Percentiles rank a stretch among this genome's conserved stretches.
Evolutionary conservation across 768 basidiomycete genomes (phyloP).

Genomic region (Suillus plorans): DNA sequence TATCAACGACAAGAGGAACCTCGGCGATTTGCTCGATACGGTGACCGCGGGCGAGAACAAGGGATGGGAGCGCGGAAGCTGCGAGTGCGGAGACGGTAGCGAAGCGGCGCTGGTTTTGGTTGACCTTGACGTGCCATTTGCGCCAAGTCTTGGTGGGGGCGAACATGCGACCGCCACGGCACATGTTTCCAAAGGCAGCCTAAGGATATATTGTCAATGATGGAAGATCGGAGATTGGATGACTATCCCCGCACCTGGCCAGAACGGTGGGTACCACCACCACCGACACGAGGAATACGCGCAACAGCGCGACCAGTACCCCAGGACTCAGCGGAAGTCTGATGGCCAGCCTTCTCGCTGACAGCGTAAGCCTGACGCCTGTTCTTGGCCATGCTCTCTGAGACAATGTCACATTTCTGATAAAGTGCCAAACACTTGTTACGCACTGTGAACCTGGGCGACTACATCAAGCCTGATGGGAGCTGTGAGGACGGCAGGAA

Average conservation of each 20-base stretch:
- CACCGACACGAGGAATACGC: conserved; percentile 99
- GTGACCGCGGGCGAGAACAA: conserved; percentile 98
- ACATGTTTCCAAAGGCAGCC: conserved; percentile 99
- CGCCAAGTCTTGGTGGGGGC: conserved; percentile 99
- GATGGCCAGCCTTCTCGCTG: conserved; percentile 97
- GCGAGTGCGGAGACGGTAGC: conserved; percentile 97
- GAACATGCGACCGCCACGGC: conserved; percentile 99
- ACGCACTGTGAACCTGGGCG: conserved; percentile 97
- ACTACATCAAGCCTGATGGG: conserved; percentile 99
- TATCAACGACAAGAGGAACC: conserved; percentile 89
- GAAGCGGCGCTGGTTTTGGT: conserved; percentile 98
- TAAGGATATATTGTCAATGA: conserved; percentile 29
- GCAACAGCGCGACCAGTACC: conserved; percentile 99
- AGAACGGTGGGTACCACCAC: conserved; percentile 97
- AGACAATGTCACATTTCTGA: conserved; percentile 9
- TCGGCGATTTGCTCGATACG: conserved; percentile 97
- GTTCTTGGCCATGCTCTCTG: conserved; percentile 98
- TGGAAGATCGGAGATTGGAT: neutral
- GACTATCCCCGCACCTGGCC: conserved; percentile 65
- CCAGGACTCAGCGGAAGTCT: conserved; percentile 99
- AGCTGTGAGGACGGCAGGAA: conserved; percentile 95
- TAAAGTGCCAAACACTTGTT: conserved; percentile 13
- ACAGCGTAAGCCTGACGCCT: conserved; percentile 96
- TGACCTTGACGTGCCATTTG: conserved; percentile 99
- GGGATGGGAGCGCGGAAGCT: conserved; percentile 91